Percentiles rank a stretch among this genome's conserved stretches.
phyloP scores from a whole-genome alignment of 805 yeast genomes.

The Nakazawaea ishiwadae region DNA sequence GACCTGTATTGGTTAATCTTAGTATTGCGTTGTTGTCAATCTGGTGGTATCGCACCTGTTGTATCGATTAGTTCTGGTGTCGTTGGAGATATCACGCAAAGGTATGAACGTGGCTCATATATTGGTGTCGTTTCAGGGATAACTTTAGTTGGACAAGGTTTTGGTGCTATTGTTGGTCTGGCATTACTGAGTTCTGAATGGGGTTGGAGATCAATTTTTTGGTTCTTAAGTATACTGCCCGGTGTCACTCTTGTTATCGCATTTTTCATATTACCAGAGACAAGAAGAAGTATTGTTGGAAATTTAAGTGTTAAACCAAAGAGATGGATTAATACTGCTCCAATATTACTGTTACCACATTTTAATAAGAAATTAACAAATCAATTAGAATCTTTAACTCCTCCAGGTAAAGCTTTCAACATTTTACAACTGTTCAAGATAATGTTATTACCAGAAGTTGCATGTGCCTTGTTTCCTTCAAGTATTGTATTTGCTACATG shows the following conservation, averaged over 20 bases:
- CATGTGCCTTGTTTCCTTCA: slow-evolving; percentile 47
- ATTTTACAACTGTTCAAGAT: slow-evolving; percentile 38
- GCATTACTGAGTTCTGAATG: slow-evolving; percentile 33
- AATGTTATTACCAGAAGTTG: slow-evolving; percentile 37
- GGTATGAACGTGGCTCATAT: slow-evolving; percentile 56
- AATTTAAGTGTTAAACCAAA: slow-evolving; percentile 19
- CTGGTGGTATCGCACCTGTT: slow-evolving; percentile 69
- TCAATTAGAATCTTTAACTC: slow-evolving; percentile 22
- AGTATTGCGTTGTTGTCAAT: slow-evolving; percentile 61
- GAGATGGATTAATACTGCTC: slow-evolving; percentile 8
- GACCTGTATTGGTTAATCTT: slow-evolving; percentile 50
- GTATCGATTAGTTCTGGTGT: slow-evolving; percentile 62
- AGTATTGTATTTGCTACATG: slow-evolving; percentile 65
- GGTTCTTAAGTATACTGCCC: slow-evolving; percentile 63
- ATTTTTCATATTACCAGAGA: slow-evolving; percentile 33
- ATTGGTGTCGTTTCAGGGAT: slow-evolving; percentile 60
- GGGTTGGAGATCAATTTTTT: slow-evolving; percentile 67
- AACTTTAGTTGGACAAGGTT: slow-evolving; percentile 59
- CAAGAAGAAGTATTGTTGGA: slow-evolving; percentile 34
- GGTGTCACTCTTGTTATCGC: slow-evolving; percentile 33
- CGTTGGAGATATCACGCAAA: slow-evolving; percentile 59
- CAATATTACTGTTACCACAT: slow-evolving; percentile 11
- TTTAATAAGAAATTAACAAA: slow-evolving; percentile 1
- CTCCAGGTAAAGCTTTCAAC: slow-evolving; percentile 20
- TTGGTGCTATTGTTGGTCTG: slow-evolving; percentile 62